These are phyloP conservation scores for Tilletia horrida DNA, from an alignment of 1,284 basidiomycete species.

Conservation along the genomic window DNA sequence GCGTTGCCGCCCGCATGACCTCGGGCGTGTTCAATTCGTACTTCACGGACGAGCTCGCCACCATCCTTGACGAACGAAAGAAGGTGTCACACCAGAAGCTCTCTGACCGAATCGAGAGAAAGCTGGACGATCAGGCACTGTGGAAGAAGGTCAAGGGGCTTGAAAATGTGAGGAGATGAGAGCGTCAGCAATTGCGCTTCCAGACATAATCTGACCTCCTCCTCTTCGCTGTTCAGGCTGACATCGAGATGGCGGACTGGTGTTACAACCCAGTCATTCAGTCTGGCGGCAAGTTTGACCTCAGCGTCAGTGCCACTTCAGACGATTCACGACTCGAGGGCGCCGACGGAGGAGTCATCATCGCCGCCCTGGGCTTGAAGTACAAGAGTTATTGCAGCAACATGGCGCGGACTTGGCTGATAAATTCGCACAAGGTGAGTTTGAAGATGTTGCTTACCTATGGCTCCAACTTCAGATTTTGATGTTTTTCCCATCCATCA, in stretches of 20 bases:
- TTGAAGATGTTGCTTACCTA: not conserved
- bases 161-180: conserved; percentile 26
- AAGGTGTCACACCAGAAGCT: conserved; percentile 85
- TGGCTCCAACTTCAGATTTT: not conserved
- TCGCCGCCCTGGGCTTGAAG: conserved; percentile 81
- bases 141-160: conserved; percentile 64
- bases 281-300: conserved; percentile 84
- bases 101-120: conserved; percentile 75
- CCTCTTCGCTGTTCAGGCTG: conserved; percentile 62
- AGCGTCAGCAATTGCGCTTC: conserved; percentile 17
- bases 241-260: conserved; percentile 83
- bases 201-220: not conserved
- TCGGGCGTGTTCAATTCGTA: conserved; percentile 81
- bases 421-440: conserved; percentile 74
- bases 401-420: conserved; percentile 87
- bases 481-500: not conserved
- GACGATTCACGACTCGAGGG: conserved; percentile 64
- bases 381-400: conserved; percentile 92
- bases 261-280: conserved; percentile 94
- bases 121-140: conserved; percentile 72
- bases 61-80: conserved; percentile 83
- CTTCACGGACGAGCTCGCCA: conserved; percentile 81
- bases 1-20: conserved; percentile 71
- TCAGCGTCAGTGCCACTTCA: conserved; percentile 80
- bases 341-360: conserved; percentile 83